Percentiles rank a stretch among this genome's conserved stretches.
Conservation (phyloP, 1,284 basidiomycete species). For the Boletellus deceptivus region DNA sequence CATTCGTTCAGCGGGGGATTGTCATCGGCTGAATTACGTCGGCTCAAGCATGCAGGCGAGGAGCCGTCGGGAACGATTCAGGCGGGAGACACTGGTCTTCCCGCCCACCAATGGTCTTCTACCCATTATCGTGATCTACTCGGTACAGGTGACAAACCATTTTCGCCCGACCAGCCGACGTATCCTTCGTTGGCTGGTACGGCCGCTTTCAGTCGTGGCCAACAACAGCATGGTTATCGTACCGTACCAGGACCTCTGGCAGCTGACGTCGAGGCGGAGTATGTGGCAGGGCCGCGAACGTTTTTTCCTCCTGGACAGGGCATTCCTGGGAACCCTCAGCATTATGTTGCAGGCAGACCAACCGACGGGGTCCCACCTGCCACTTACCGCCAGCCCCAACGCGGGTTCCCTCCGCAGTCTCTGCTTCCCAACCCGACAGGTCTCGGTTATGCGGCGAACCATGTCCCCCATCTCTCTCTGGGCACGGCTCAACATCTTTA, state of each 20-base stretch:
- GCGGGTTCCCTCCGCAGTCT: constrained; percentile 56
- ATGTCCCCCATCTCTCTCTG: constrained; percentile 62
- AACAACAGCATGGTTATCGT: constrained; percentile 51
- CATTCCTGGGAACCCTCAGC: constrained; percentile 36
- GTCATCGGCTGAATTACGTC: constrained; percentile 66
- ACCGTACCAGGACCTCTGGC: constrained; percentile 38
- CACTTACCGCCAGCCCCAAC: constrained; percentile 56
- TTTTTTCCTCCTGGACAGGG: constrained; percentile 41
- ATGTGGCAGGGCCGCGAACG: constrained; percentile 53
- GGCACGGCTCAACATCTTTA: constrained; percentile 72
- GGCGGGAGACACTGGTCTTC: constrained; percentile 34
- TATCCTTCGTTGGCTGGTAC: constrained; percentile 65
- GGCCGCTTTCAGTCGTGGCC: constrained; percentile 38
- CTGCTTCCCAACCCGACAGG: constrained; percentile 52
- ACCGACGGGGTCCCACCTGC: constrained; percentile 44
- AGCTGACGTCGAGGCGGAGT: constrained; percentile 57
- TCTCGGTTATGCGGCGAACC: constrained; percentile 52
- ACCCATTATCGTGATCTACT: constrained; percentile 46
- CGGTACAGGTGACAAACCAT: constrained; percentile 34
- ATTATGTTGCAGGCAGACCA: constrained; percentile 50
- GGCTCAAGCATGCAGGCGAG: constrained; percentile 66
- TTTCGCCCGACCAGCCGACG: constrained; percentile 54
- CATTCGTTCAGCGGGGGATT: constrained; percentile 77
- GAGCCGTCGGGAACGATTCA: constrained; percentile 38
- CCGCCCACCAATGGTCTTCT: constrained; percentile 45